Conservation (phyloP, 192 early-diverging fungal genomes). For the Dimargaris verticillata region DNA sequence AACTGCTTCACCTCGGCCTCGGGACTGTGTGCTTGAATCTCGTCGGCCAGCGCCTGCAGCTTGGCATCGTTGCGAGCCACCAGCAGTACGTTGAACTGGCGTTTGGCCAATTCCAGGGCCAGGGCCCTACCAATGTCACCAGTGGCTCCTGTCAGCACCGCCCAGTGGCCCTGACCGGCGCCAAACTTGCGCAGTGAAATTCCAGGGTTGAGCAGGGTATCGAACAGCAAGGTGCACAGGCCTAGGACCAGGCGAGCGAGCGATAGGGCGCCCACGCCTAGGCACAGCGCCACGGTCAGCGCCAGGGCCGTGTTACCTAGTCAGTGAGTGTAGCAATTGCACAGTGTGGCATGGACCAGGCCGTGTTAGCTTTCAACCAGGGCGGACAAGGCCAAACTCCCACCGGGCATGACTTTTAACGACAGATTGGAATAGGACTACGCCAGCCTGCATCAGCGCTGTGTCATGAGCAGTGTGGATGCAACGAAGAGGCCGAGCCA, state of each 20-base stretch:
- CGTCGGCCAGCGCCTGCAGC: slow-evolving; percentile 51
- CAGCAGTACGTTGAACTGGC: slow-evolving; percentile 68
- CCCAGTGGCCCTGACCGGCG: slow-evolving; percentile 29
- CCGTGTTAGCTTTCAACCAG: too few relatives aligned
- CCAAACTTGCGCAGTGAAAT: slow-evolving; percentile 26
- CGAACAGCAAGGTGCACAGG: not conserved
- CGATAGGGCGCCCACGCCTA: not conserved
- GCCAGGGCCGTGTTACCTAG: not conserved
- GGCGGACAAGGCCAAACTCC: too few relatives aligned
- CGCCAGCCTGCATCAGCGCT: too few relatives aligned
- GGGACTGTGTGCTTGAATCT: slow-evolving; percentile 33
- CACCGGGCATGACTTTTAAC: too few relatives aligned
- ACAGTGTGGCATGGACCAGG: too few relatives aligned
- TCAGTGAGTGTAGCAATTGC: too few relatives aligned
- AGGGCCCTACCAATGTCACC: slow-evolving; percentile 95
- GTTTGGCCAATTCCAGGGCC: slow-evolving; percentile 73
- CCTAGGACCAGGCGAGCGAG: not conserved
- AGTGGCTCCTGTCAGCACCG: slow-evolving; percentile 85
- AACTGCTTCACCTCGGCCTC: slow-evolving; percentile 44
- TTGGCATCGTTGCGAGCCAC: slow-evolving; percentile 70
- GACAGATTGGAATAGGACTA: too few relatives aligned
- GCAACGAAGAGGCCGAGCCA: too few relatives aligned
- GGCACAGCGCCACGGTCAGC: not conserved
- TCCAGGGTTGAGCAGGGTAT: slow-evolving; percentile 13
- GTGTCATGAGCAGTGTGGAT: too few relatives aligned